Conservation (phyloP, 441 rosid genomes). For the Macaranga tanarius region DNA sequence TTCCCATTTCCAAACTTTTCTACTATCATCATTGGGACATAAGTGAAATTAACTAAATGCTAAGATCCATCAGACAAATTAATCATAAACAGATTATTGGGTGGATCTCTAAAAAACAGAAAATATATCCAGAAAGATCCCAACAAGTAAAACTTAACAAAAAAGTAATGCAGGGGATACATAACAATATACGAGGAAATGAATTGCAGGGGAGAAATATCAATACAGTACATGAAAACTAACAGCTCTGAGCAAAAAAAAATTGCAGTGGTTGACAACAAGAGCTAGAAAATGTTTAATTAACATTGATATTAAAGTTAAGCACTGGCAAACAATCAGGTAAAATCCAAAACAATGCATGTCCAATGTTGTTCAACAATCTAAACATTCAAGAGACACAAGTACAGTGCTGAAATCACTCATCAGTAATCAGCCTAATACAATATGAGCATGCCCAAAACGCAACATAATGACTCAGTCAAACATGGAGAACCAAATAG, state of each 20-base stretch:
- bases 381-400: not conserved
- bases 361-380: not conserved
- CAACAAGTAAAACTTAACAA: not conserved
- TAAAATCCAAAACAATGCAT: not conserved
- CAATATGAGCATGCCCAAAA: not conserved
- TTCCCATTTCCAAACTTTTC: no score
- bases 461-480: not conserved
- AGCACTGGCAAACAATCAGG: not conserved
- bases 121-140: not conserved
- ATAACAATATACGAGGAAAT: not conserved
- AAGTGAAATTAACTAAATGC: no score
- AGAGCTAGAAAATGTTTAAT: not conserved
- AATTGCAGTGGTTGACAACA: not conserved
- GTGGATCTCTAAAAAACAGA: not conserved
- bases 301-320: not conserved
- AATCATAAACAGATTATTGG: not conserved
- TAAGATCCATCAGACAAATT: not conserved
- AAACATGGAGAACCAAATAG: not conserved
- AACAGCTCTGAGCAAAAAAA: no score
- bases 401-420: not conserved
- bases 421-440: not conserved
- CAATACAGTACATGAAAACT: no score
- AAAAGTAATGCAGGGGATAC: not conserved
- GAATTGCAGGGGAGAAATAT: not conserved
- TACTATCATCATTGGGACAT: no score